Evolutionary conservation across 768 basidiomycete genomes (phyloP), one percentile per base, ranked within the genome.

Genomic region (Ramaria sp.): DNA sequence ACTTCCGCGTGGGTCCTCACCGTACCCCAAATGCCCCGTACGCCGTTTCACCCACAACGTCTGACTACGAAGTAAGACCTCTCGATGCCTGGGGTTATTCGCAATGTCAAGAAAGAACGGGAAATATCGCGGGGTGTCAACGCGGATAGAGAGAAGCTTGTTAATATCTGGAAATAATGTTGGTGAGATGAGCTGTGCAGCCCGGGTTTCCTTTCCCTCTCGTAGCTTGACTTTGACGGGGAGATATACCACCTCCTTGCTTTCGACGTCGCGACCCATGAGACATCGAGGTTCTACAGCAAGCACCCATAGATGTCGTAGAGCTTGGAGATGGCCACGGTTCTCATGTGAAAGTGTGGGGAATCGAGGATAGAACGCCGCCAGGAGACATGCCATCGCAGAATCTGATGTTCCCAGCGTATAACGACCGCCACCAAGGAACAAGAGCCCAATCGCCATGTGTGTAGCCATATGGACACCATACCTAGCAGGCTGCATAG

Each of bases 101-200:
- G 81, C 76, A 18, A 87, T 78, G 61, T 94, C 87, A 32, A 97
- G 77, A 56, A 83, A 82, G 68, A 94, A 87, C 0, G 93, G 86
- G 89, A 91, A 96, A 66, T 99, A 98, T 5, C 96, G 81, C 15
- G 92, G 93, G 0, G 90, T 96, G 62, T 97, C 93, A 22, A 94
- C 83, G 44, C 85, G 76, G 61, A 99, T 85, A 3, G 88, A 85
- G 44, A 82, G 70, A 13, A 98, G 73, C 55, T 78, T 81, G 63
- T 88, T 82, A 58, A 97, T 78, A 58, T 94, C 87, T 0, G 93
- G 92, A 57, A 96, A 86, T 3, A 98, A 76, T 0, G 95, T 95
- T 0, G 96, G 96, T 0, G 92, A 88, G 54, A 94, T 91, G 45
- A 96, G 73, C 59, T 87, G 84, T 1, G 84, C 82, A 13, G 80